phyloP scores from a whole-genome alignment of 768 basidiomycete genomes.

The Pisolithus tinctorius region DNA sequence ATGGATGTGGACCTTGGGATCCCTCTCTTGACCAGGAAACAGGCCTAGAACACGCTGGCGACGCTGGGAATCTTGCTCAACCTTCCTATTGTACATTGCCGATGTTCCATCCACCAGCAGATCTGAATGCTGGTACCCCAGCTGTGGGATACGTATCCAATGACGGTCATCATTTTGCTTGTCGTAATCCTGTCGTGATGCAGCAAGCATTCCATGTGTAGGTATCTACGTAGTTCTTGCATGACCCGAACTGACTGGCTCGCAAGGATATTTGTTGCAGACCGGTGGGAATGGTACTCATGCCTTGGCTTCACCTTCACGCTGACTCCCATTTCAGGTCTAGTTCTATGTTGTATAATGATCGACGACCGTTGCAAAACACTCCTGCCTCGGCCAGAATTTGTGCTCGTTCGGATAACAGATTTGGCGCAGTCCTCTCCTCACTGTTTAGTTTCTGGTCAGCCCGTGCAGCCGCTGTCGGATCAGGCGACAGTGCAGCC shows the following conservation, averaged over 20 bases:
- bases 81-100: slow-evolving; percentile 48
- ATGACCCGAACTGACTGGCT: slow-evolving; percentile 2
- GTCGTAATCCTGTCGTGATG: slow-evolving; percentile 41
- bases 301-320: slow-evolving; percentile 29
- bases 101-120: slow-evolving; percentile 37
- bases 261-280: slow-evolving; percentile 47
- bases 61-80: slow-evolving; percentile 27
- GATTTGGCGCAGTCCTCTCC: slow-evolving; percentile 49
- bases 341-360: slow-evolving; percentile 34
- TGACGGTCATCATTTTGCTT: slow-evolving; percentile 46
- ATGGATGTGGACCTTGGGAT: background rate
- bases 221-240: slow-evolving; percentile 13
- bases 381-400: slow-evolving; percentile 33
- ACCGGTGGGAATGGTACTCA: slow-evolving; percentile 28
- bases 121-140: slow-evolving; percentile 26
- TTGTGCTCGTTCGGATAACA: slow-evolving; percentile 28
- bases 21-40: background rate
- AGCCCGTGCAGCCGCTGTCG: slow-evolving; percentile 34
- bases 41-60: slow-evolving; percentile 43
- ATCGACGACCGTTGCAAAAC: slow-evolving; percentile 33
- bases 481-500: slow-evolving; percentile 23
- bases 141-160: slow-evolving; percentile 44
- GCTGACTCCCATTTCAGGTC: slow-evolving; percentile 34
- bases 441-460: slow-evolving; percentile 46
- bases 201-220: slow-evolving; percentile 51